Evolutionary conservation across 371 early-diverging fungal species (phyloP), one percentile per base, ranked within the genome.

Genomic region (Mortierella sp.): DNA sequence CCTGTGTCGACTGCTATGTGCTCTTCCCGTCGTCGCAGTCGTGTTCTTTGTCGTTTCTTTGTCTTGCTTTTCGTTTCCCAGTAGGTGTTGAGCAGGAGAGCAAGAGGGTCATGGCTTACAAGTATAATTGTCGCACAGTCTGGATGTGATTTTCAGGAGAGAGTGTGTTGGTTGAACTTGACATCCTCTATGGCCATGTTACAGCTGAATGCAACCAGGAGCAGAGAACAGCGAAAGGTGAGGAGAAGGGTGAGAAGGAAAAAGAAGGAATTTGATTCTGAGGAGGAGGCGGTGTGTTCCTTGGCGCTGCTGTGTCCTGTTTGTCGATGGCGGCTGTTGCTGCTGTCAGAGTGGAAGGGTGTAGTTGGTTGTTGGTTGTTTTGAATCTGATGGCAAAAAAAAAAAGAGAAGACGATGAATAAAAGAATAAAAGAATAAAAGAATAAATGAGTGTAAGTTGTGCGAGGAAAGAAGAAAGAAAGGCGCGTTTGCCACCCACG

Each of bases 131-230:
- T 70, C 84, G 84, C 75, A 84, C 80, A 70, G 63, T 71, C 65
- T 83, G 83, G 70, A 58, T 55, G 77, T 80, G 80, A 77, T 80
- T 74, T 75, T 84, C 84, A 80, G 70, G 84, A 75, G 80, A 75
- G 70, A 80, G 65, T 75, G 77, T 80, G 71, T 78, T 80, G 80
- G 73, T 80, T 72, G 78, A 80, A 84, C 81, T 84, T 74, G 84
- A 84, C 84, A 84, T 84, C 84, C 84, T 84, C 84, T 84, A 74
- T 84, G 80, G 84, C 84, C 84, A 84, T 84, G 84, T 77, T 84
- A 84, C 72, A 76, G 76, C 74, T 54, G 56, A 43, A 70, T 77
- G 77, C 63, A 60, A 48, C 74, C 54, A 71, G 41, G 43, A 65
- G 35, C n/a, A 58, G 18, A 46, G 48, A 44, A 58, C 11, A n/a